phyloP scores from a whole-genome alignment of 306 rosid genomes.

The Nissolia schottii region DNA sequence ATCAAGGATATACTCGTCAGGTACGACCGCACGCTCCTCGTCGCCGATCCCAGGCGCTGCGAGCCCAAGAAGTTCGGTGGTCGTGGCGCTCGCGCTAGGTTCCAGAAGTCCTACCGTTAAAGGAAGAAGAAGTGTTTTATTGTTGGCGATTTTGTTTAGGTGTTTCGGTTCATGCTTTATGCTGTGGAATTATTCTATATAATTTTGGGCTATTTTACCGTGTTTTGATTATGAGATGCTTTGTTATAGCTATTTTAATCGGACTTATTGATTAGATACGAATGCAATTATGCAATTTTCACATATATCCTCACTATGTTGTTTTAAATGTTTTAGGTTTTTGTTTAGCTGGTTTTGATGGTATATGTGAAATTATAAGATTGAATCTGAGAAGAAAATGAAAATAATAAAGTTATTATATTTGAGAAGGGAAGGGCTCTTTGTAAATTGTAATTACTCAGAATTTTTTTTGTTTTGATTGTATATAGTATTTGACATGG shows the following conservation, averaged over 20 bases:
- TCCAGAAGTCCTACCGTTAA: conserved; percentile 90
- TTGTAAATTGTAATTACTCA: not conserved
- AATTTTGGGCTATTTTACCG: not conserved
- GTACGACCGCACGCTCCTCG: conserved; percentile 72
- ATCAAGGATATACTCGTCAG: conserved; percentile 73
- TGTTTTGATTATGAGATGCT: not conserved
- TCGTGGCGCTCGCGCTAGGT: conserved; percentile 85
- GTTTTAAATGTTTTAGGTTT: not conserved
- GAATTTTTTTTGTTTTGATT: no score
- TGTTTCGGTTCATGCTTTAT: conserved; percentile 37
- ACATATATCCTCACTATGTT: not conserved
- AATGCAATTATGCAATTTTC: not conserved
- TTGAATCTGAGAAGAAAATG: not conserved
- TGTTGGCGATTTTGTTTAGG: not conserved
- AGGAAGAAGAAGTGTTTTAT: not conserved
- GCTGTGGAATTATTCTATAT: conserved; percentile 31
- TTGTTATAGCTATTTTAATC: not conserved
- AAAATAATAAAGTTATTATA: not conserved
- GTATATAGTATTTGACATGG: no score
- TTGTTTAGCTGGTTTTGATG: no score
- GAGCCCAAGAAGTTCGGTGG: conserved; percentile 97
- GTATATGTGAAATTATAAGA: not conserved
- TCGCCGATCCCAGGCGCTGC: conserved; percentile 82
- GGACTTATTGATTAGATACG: not conserved
- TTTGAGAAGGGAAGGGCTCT: not conserved